Evolutionary conservation across 768 basidiomycete species (phyloP).

Genomic region (Lactarius tabidus): DNA sequence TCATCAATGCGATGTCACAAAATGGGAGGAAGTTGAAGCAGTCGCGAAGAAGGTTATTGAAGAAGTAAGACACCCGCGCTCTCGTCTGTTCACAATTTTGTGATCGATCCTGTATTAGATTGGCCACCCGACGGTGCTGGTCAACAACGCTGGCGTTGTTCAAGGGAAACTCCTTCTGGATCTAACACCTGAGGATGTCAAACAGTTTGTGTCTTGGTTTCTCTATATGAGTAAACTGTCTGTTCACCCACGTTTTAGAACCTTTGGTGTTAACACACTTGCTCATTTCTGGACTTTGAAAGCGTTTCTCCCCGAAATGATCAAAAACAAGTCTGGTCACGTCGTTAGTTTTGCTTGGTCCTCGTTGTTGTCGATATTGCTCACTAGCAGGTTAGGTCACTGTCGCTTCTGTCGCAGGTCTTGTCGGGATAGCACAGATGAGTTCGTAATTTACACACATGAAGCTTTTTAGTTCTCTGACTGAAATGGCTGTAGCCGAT

Average conservation of each 20-base stretch:
- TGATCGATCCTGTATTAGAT: slow-evolving; percentile 45
- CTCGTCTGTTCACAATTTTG: not conserved
- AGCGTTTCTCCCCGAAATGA: slow-evolving; percentile 87
- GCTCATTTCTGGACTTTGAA: slow-evolving; percentile 92
- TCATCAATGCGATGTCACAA: slow-evolving; percentile 90
- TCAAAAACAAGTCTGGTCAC: slow-evolving; percentile 75
- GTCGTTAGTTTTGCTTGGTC: slow-evolving; percentile 50
- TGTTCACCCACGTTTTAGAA: slow-evolving; percentile 45
- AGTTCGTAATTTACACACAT: slow-evolving; percentile 43
- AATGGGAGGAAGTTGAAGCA: slow-evolving; percentile 77
- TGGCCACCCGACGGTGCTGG: slow-evolving; percentile 81
- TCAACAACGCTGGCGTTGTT: slow-evolving; percentile 95
- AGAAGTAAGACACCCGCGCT: slow-evolving; percentile 50
- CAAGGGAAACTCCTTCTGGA: slow-evolving; percentile 87
- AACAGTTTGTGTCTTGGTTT: slow-evolving; percentile 52
- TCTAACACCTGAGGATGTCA: slow-evolving; percentile 68
- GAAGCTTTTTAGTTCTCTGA: not conserved
- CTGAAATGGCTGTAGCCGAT: slow-evolving; percentile 51
- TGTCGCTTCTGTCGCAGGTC: slow-evolving; percentile 68
- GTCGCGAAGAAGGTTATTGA: slow-evolving; percentile 69
- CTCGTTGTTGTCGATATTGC: not conserved
- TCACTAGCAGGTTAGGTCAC: slow-evolving; percentile 51
- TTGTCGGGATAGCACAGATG: slow-evolving; percentile 70
- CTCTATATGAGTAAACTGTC: not conserved
- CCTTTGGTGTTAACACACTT: slow-evolving; percentile 83